Base-by-base conservation (phyloP, 2,329 filamentous ascomycete genomes). In the Aspergillus calidoustus region DNA sequence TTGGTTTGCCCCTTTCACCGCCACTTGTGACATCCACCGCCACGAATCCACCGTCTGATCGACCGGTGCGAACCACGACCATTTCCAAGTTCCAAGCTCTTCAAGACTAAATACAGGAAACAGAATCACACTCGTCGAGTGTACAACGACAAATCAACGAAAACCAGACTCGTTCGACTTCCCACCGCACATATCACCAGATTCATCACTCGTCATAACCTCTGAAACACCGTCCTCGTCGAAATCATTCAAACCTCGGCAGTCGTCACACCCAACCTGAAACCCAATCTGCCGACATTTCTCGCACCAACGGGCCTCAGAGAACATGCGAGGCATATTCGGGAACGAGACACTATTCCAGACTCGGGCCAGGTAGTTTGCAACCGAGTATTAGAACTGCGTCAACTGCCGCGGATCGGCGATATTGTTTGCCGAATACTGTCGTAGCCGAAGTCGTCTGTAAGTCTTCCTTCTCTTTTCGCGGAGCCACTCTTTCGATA, bases 1-100 rank as follows among this genome's bases (percentile, higher is more conserved):
- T 55, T 55, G 43, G 53, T 11, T 8, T 13, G 44, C 8, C 8
- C 5, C 28, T 11, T 48, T 55, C 41, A 55, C 53, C 53, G 53
- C 53, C 53, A 55, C 53, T 55, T 48, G 30, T 55, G n/a, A 11
- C 23, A 13, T 30, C 43, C 53, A 46, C 25, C 31, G 34, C 34
- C 34, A 41, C 34, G 25, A 28, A 41, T 15, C 34, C 11, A 41
- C 34, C 34, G 34, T 41, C 13, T 41, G 34, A 41, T 41, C 34
- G 34, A 41, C 34, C 34, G 34, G 34, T 15, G 34, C 34, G 34
- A 41, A 41, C 34, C 34, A 41, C 34, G 34, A 15, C 13, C 34
- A 9, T 5, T 8, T 15, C 31, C 31, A 1, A 13, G 11, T 41
- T 15, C 31, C 34, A 13, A 41, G 34, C 15, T 41, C 8, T 41